phyloP scores from a whole-genome alignment of 2,329 filamentous ascomycete genomes.

The Arthrobotrys iridis region DNA sequence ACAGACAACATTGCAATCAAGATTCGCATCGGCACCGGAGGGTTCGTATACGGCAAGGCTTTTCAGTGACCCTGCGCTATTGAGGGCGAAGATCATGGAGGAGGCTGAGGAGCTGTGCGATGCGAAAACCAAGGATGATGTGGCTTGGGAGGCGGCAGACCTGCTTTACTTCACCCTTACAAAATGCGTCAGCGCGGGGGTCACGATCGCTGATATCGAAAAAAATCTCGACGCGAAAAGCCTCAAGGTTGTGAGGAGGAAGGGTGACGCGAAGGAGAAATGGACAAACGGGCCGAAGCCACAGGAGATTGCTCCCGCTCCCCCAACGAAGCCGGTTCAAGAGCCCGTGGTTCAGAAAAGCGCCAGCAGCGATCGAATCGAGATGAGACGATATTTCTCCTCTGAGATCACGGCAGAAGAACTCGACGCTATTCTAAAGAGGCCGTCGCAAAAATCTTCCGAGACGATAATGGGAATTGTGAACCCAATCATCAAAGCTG shows the following conservation, averaged over 20 bases:
- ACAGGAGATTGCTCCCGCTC: slow-evolving; percentile 57
- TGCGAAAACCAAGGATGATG: slow-evolving; percentile 80
- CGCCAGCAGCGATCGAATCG: slow-evolving; percentile 66
- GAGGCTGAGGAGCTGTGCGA: slow-evolving; percentile 95
- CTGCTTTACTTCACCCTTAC: slow-evolving; percentile 95
- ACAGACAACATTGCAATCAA: slow-evolving; percentile 83
- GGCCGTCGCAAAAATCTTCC: slow-evolving; percentile 93
- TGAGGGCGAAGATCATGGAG: slow-evolving; percentile 97
- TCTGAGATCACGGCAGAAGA: slow-evolving; percentile 71
- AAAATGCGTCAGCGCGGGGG: slow-evolving; percentile 84
- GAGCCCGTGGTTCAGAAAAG: not conserved
- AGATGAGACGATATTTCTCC: slow-evolving; percentile 82
- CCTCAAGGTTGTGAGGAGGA: slow-evolving; percentile 90
- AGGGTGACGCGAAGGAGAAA: slow-evolving; percentile 91
- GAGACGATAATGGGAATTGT: slow-evolving; percentile 92
- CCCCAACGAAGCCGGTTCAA: slow-evolving; percentile 11
- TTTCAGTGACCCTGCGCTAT: slow-evolving; percentile 88
- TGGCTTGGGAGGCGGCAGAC: slow-evolving; percentile 94
- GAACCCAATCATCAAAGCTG: slow-evolving; percentile 87
- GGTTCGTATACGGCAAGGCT: slow-evolving; percentile 94
- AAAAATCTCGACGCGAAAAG: slow-evolving; percentile 92
- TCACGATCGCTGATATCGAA: slow-evolving; percentile 88
- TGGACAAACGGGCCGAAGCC: slow-evolving; percentile 80
- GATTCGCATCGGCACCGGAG: slow-evolving; percentile 82
- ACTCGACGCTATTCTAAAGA: slow-evolving; percentile 79